Percentiles rank a stretch among this genome's conserved stretches.
phyloP scores from a whole-genome alignment of 225 moss, liverwort and hornwort genomes.

The Marchantia polymorpha region DNA sequence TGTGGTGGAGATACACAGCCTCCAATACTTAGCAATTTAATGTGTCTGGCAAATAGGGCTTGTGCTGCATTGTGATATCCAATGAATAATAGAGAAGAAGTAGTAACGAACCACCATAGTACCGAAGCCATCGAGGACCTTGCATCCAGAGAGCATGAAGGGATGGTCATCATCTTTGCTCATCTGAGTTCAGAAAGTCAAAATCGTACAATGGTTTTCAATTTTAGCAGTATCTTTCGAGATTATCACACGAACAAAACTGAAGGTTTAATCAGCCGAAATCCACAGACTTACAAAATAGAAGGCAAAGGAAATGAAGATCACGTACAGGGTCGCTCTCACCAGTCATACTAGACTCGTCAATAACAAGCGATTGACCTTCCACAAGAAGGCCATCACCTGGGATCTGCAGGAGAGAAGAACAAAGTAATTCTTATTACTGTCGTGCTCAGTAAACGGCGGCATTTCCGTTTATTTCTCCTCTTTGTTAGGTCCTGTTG shows the following conservation, averaged over 20 bases:
- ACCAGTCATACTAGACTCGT: slow-evolving; percentile 98
- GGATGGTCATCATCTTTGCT: slow-evolving; percentile 69
- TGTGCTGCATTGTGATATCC: too few species aligned
- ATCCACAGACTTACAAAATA: not conserved
- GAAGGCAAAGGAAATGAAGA: not conserved
- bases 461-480: too few species aligned
- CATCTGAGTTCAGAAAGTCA: slow-evolving; percentile 50
- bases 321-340: slow-evolving; percentile 91
- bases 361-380: slow-evolving; percentile 76
- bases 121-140: slow-evolving; percentile 84
- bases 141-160: slow-evolving; percentile 86
- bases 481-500: too few species aligned
- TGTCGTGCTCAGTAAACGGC: not conserved
- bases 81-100: not conserved
- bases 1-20: too few species aligned
- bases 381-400: slow-evolving; percentile 76
- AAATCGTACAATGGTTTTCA: not conserved
- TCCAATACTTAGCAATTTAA: too few species aligned
- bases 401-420: slow-evolving; percentile 54
- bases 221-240: too few species aligned
- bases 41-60: too few species aligned
- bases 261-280: not conserved
- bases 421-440: not conserved
- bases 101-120: slow-evolving; percentile 73
- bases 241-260: too few species aligned